phyloP scores from a whole-genome alignment of 768 basidiomycete species.

The Lactarius evosmus region DNA sequence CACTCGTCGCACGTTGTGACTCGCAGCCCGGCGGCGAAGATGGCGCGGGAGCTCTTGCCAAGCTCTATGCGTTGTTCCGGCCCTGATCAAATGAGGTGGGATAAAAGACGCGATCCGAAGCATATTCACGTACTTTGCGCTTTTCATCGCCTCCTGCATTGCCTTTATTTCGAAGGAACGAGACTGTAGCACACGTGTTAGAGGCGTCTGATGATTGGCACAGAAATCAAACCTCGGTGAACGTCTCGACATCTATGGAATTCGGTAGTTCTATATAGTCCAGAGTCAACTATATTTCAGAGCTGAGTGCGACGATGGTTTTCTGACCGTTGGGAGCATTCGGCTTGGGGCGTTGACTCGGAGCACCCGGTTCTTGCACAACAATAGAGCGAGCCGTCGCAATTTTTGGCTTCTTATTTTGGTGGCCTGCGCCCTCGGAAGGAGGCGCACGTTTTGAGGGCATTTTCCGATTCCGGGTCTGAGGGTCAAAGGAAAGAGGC shows the following conservation, averaged over 20 bases:
- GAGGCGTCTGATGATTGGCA: background rate
- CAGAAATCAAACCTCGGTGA: conserved; percentile 61
- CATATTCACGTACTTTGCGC: conserved; percentile 52
- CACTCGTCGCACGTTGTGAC: conserved; percentile 90
- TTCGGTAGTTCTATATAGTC: conserved; percentile 56
- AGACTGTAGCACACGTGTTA: conserved; percentile 46
- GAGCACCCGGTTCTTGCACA: conserved; percentile 47
- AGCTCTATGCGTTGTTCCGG: conserved; percentile 69
- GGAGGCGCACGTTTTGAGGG: conserved; percentile 41
- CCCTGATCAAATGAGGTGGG: conserved; percentile 39
- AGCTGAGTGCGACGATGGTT: background rate
- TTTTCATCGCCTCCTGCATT: conserved; percentile 85
- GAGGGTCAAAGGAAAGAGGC: background rate
- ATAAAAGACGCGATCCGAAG: background rate
- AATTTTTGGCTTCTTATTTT: conserved; percentile 70
- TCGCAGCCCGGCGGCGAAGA: conserved; percentile 87
- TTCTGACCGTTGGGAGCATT: conserved; percentile 42
- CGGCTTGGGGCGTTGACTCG: conserved; percentile 43
- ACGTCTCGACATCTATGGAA: conserved; percentile 82
- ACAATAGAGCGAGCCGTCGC: conserved; percentile 62
- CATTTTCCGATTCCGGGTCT: conserved; percentile 36
- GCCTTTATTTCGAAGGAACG: conserved; percentile 86
- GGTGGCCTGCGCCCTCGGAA: conserved; percentile 39
- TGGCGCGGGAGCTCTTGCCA: conserved; percentile 95
- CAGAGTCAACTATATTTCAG: background rate